Evolutionary conservation across 1,284 basidiomycete species (phyloP).

Genomic region (Stygiomarasmius scandens): DNA sequence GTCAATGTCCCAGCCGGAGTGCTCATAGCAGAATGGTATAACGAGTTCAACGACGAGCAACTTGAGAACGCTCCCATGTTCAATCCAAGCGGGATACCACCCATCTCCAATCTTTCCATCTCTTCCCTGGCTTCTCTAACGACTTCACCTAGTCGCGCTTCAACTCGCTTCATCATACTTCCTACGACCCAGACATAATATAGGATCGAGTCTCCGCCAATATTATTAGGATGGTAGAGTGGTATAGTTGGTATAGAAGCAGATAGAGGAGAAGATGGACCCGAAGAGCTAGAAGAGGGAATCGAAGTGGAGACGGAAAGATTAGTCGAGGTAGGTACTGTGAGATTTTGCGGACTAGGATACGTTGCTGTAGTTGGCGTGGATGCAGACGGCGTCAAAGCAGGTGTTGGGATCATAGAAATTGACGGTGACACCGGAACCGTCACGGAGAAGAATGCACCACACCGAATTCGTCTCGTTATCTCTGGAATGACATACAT

Average conservation of each 20-base stretch:
- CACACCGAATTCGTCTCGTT: constrained; percentile 18
- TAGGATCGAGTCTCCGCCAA: neutral
- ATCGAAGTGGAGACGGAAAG: neutral
- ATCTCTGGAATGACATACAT: constrained; percentile 63
- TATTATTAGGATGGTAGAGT: neutral
- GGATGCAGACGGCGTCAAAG: no score
- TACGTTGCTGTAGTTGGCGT: neutral
- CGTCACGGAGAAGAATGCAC: constrained; percentile 16
- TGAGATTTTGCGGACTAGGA: neutral
- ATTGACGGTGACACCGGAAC: neutral
- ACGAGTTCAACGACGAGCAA: neutral
- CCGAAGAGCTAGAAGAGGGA: neutral
- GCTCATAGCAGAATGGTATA: neutral
- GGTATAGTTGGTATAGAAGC: neutral
- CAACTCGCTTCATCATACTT: constrained; percentile 54
- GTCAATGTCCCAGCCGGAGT: neutral
- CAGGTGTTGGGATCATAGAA: neutral
- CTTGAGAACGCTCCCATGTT: neutral
- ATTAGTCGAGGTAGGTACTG: neutral
- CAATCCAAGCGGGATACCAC: constrained; percentile 1
- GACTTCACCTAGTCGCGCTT: constrained; percentile 49
- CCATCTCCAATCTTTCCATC: constrained; percentile 4
- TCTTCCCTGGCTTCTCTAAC: constrained; percentile 40
- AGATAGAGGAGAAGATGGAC: neutral
- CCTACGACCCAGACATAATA: constrained; percentile 59